A percentile compares a stretch with the other conserved stretches of the same genome.
These are phyloP conservation scores for Rhodotorula sp. DNA, from an alignment of 1,284 basidiomycete genomes.

Conservation along the genomic window DNA sequence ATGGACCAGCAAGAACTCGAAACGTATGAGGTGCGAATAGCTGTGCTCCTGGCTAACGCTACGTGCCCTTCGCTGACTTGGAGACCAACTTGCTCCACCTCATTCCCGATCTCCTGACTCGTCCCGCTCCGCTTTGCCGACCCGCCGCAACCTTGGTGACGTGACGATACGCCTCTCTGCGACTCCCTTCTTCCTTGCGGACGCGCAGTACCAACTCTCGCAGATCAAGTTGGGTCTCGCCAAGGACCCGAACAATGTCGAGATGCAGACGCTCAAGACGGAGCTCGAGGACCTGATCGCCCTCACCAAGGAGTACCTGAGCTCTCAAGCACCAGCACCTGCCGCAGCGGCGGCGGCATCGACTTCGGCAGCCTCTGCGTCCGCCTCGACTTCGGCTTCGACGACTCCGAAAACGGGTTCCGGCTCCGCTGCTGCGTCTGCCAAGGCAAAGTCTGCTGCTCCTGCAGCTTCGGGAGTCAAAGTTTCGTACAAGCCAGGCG, in stretches of 20 bases:
- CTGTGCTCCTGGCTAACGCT: too few relatives aligned
- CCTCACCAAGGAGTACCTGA: slow-evolving; percentile 73
- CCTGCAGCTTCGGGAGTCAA: neutral
- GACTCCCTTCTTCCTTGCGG: neutral
- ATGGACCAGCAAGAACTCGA: slow-evolving; percentile 38
- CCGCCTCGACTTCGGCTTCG: slow-evolving; percentile 4
- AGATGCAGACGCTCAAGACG: slow-evolving; percentile 65
- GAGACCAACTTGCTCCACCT: neutral
- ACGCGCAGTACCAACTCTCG: slow-evolving; percentile 34
- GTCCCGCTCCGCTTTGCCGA: neutral
- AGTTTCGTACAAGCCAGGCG: slow-evolving; percentile 63
- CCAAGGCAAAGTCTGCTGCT: neutral
- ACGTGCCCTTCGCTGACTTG: neutral
- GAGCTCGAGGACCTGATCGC: slow-evolving; percentile 88
- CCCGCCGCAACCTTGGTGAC: too few relatives aligned
- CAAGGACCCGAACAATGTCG: slow-evolving; percentile 76
- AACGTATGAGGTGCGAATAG: slow-evolving; percentile 22
- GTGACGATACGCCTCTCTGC: neutral
- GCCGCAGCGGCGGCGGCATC: slow-evolving; percentile 15
- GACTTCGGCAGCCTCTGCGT: slow-evolving; percentile 2
- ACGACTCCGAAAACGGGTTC: slow-evolving; percentile 3
- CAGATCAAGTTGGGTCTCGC: slow-evolving; percentile 85
- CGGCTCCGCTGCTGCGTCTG: neutral
- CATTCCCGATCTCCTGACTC: neutral
- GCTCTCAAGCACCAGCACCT: slow-evolving; percentile 38